Conservation (phyloP, 2,329 filamentous ascomycete species). For the Pseudocercospora fijiensis region DNA sequence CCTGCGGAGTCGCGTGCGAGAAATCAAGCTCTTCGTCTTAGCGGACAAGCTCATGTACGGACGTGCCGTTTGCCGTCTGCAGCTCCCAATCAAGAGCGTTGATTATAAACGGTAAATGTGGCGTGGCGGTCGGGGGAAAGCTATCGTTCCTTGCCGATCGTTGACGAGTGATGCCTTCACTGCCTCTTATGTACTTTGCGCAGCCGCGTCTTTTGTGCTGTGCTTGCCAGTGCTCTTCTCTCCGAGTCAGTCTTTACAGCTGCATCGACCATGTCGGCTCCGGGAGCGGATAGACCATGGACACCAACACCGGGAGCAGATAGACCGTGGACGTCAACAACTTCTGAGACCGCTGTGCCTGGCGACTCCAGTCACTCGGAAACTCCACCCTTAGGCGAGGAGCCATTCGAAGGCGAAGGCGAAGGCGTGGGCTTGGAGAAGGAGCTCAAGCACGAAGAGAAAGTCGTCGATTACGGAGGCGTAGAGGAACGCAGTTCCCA, state of each 20-base stretch:
- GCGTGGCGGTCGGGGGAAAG: constrained; percentile 2
- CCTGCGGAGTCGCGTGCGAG: neutral
- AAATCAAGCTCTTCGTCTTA: constrained; percentile 7
- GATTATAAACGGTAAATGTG: neutral
- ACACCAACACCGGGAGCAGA: too few species aligned
- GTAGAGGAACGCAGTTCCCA: constrained; percentile 28
- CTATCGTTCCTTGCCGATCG: constrained; percentile 4
- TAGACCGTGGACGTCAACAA: constrained; percentile 17
- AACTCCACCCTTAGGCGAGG: constrained; percentile 44
- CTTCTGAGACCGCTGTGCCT: constrained; percentile 19
- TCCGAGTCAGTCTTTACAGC: neutral
- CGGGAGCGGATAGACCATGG: constrained; percentile 20
- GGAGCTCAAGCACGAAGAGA: constrained; percentile 38
- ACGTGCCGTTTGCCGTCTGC: constrained; percentile 7
- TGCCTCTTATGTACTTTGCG: constrained; percentile 2
- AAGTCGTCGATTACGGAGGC: constrained; percentile 35
- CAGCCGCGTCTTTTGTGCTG: neutral
- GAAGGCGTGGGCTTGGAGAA: constrained; percentile 40
- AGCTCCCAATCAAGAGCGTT: neutral
- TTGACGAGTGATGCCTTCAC: constrained; percentile 6
- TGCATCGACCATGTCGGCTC: constrained; percentile 21
- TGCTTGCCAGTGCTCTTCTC: neutral
- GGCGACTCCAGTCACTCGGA: constrained; percentile 37
- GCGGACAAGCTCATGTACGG: constrained; percentile 1
- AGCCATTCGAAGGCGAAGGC: constrained; percentile 39